Evolutionary conservation across 2,329 filamentous ascomycete species (phyloP), one percentile per base, ranked within the genome.

Genomic region (Hymenoscyphus fraxineus): DNA sequence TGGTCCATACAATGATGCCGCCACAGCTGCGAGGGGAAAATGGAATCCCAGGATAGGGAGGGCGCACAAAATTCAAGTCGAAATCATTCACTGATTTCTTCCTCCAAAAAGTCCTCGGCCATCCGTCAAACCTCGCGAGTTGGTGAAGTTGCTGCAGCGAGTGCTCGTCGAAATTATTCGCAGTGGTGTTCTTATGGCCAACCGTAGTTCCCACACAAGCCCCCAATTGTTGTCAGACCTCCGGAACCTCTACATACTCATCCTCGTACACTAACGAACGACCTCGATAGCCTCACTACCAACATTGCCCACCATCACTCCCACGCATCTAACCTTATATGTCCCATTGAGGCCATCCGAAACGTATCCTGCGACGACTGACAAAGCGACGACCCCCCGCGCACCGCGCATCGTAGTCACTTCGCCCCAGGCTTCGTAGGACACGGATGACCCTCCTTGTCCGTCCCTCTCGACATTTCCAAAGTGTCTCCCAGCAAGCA

Each of bases 361-460:
- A 65, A 47, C 31, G 22, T 38, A 15, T 56, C 58, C 59, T 66
- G 66, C 68, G 65, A 67, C 60, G 19, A 16, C 27, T n/a, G 39
- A 54, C 16, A 31, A 40, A 31, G 39, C 54, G 27, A 57, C 35
- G 39, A 38, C 16, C 40, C 58, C n/a, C 41, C 41, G 59, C 41
- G 40, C 39, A 58, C 44, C 55, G 60, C 31, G 55, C 60, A 47
- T 64, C 31, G 58, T 38, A 60, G 10, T 41, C 44, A 41, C 54
- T 27, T 22, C 31, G 56, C 61, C 40, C 59, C 63, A 61, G 19
- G 39, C 35, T 6, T 59, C 39, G 27, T 54, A 68, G 72, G 71
- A 72, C 71, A 71, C 66, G 73, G 72, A 71, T 73, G 69, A 69
- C 68, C 67, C 69, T 74, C 70, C 73, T 72, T 70, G 72, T 73